phyloP scores from a whole-genome alignment of 1,139 yeast genomes.

The Tardiomyces digboiensis region DNA sequence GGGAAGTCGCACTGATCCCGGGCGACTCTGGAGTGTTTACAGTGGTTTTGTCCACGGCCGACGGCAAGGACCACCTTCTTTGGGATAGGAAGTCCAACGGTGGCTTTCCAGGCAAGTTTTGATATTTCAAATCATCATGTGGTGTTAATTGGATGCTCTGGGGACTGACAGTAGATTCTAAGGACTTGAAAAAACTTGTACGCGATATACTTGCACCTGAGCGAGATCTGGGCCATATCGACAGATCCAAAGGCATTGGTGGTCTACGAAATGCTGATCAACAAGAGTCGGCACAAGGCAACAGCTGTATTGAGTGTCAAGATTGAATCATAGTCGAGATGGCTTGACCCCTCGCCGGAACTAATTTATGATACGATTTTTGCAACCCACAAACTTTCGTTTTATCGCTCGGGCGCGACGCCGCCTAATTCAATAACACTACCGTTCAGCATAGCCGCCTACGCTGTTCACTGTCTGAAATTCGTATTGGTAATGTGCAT shows the following conservation, averaged over 20 bases:
- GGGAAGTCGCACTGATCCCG: conserved; percentile 46
- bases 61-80: conserved; percentile 18
- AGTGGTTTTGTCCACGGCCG: conserved; percentile 28
- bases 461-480: too few species aligned
- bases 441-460: too few species aligned
- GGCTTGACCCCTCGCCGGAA: too few species aligned
- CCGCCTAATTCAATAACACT: too few species aligned
- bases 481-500: too few species aligned
- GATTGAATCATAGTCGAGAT: too few species aligned
- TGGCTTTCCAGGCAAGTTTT: conserved; percentile 36
- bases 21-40: conserved; percentile 44
- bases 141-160: not conserved
- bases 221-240: conserved; percentile 39
- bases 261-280: too few species aligned
- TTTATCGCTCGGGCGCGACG: too few species aligned
- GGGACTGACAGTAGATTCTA: conserved; percentile 33
- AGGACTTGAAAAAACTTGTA: conserved; percentile 44
- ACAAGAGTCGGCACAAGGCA: too few species aligned
- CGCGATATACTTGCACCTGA: conserved; percentile 40
- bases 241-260: conserved; percentile 7
- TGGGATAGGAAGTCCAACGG: conserved; percentile 48
- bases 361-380: too few species aligned
- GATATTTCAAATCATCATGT: not conserved
- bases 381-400: too few species aligned
- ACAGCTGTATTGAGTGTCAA: too few species aligned